Conservation (phyloP, 768 basidiomycete genomes). For the Mrakia gelida region DNA sequence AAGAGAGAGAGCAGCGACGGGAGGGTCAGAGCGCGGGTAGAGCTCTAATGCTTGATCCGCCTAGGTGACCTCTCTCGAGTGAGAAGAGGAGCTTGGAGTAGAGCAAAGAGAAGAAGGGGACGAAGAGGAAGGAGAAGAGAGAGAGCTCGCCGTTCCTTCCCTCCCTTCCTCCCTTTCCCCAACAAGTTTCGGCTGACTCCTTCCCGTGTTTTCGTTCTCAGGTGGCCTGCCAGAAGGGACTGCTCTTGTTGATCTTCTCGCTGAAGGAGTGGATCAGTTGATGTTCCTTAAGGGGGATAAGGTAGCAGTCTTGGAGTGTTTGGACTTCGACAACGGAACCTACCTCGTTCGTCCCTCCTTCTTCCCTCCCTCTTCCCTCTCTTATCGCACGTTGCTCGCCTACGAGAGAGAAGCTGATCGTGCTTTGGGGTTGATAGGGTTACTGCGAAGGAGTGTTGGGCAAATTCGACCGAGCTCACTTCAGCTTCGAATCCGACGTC, state of each 20-base stretch:
- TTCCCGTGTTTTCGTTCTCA: neutral
- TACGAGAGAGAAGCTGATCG: neutral
- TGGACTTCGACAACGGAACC: neutral
- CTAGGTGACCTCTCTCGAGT: too few species aligned
- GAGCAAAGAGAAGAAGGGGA: neutral
- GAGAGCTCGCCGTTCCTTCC: constrained; percentile 7
- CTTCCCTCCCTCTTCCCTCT: neutral
- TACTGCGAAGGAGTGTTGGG: constrained; percentile 32
- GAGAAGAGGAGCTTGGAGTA: too few species aligned
- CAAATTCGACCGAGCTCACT: constrained; percentile 16
- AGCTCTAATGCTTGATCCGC: too few species aligned
- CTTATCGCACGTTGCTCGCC: neutral
- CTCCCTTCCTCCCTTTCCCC: neutral
- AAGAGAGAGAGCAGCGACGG: too few species aligned
- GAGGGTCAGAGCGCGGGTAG: too few species aligned
- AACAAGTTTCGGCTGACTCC: neutral
- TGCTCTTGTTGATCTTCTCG: constrained; percentile 2
- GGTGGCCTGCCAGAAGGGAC: constrained; percentile 17
- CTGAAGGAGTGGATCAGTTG: neutral
- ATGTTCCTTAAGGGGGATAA: constrained; percentile 32
- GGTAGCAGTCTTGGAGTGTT: constrained; percentile 12
- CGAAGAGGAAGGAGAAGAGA: neutral
- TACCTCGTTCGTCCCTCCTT: constrained; percentile 1
- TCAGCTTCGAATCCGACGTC: constrained; percentile 12
- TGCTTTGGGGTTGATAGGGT: neutral